phyloP scores from a whole-genome alignment of 2,329 filamentous ascomycete genomes.

The Epichloe gansuensis region DNA sequence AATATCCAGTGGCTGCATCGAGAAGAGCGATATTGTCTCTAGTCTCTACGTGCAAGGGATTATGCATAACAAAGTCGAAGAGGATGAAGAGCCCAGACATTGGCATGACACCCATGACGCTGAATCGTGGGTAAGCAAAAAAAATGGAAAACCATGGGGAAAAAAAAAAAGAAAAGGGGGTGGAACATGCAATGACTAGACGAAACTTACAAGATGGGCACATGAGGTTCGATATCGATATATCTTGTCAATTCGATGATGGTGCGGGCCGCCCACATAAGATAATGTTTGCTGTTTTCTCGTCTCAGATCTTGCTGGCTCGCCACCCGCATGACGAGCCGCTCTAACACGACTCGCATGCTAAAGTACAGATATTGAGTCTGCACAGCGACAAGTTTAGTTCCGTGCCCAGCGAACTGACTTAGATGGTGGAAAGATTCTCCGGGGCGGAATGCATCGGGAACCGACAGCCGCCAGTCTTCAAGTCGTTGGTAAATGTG shows the following conservation, averaged over 20 bases:
- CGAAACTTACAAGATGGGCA: conserved; percentile 19
- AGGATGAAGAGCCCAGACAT: conserved; percentile 12
- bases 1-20: conserved; percentile 9
- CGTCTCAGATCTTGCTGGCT: conserved; percentile 7
- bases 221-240: conserved; percentile 21
- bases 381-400: conserved; percentile 13
- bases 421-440: conserved; percentile 9
- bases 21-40: conserved; percentile 8
- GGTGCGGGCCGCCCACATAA: conserved; percentile 19
- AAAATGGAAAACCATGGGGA: neutral
- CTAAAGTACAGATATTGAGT: conserved; percentile 20
- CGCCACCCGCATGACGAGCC: conserved; percentile 17
- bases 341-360: conserved; percentile 18
- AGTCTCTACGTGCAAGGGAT: conserved; percentile 11
- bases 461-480: conserved; percentile 18
- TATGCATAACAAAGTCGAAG: conserved; percentile 13
- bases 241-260: conserved; percentile 21
- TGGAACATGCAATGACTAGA: fast-evolving
- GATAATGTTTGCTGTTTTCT: conserved; percentile 11
- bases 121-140: conserved; percentile 1
- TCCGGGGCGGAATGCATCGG: conserved; percentile 18
- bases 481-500: conserved; percentile 16
- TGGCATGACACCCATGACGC: conserved; percentile 9
- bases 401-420: conserved; percentile 7
- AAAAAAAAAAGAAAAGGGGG: too few species aligned